Percentiles rank a stretch among this genome's conserved stretches.
Conservation (phyloP, 2,329 filamentous ascomycete genomes). For the Colletotrichum paranaense region DNA sequence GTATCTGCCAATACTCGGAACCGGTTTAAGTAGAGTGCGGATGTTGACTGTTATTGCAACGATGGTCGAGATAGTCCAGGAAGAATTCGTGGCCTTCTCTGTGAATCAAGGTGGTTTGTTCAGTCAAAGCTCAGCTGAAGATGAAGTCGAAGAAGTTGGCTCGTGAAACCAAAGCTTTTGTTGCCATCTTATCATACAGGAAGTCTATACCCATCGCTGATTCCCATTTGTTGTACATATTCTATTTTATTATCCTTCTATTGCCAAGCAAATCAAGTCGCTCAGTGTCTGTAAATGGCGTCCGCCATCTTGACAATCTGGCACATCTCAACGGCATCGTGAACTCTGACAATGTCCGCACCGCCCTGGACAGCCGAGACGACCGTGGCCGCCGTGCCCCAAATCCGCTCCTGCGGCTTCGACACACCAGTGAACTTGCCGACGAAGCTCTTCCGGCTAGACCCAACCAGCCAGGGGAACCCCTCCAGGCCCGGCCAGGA, state of each 20-base stretch:
- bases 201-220: not conserved
- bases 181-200: not conserved
- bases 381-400: constrained; percentile 91
- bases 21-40: not conserved
- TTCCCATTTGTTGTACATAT: not conserved
- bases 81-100: not conserved
- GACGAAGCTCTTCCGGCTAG: constrained; percentile 90
- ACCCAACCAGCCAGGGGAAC: constrained; percentile 89
- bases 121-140: not conserved
- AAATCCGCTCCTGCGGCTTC: constrained; percentile 76
- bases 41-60: not conserved
- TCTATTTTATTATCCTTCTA: not conserved
- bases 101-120: not conserved
- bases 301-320: constrained; percentile 89
- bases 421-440: constrained; percentile 82
- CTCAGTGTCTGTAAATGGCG: constrained; percentile 80
- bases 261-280: not conserved
- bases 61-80: not conserved
- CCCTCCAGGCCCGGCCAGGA: constrained; percentile 72
- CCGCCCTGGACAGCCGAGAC: constrained; percentile 87
- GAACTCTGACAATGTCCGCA: constrained; percentile 91
- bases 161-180: not conserved
- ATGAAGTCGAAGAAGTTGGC: not conserved
- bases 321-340: constrained; percentile 89
- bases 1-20: not conserved